These are phyloP conservation scores for Coelastrella sp. DNA, from an alignment of 139 green algal genomes.

Conservation along the genomic window DNA sequence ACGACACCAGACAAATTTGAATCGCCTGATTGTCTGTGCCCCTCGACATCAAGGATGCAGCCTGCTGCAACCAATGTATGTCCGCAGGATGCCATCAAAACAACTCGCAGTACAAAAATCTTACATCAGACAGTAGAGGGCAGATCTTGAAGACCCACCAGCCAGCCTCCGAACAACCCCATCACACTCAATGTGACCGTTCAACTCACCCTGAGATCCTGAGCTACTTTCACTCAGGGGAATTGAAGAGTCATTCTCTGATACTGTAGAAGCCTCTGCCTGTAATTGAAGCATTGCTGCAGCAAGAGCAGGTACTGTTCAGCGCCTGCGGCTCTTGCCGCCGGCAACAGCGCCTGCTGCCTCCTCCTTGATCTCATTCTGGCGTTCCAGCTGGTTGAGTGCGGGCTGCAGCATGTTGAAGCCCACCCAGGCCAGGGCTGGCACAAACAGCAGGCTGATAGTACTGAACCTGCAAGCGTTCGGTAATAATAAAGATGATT, in stretches of 20 bases:
- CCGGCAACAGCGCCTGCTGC: constrained; percentile 45
- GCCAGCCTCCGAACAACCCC: no score
- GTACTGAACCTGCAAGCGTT: constrained; percentile 54
- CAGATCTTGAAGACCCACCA: no score
- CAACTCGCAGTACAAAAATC: not conserved
- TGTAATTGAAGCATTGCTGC: no score
- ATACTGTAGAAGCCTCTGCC: not conserved
- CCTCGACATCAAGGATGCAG: no score
- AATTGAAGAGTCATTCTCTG: not conserved
- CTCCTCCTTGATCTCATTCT: constrained; percentile 62
- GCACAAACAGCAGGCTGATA: constrained; percentile 67
- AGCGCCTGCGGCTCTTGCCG: constrained; percentile 6
- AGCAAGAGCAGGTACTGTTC: not conserved
- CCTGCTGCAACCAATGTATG: no score
- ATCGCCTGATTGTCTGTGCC: no score
- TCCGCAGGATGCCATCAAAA: not conserved
- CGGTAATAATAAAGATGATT: no score
- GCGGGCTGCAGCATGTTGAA: constrained; percentile 80
- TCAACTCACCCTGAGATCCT: not conserved
- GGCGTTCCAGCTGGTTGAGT: constrained; percentile 75
- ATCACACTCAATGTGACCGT: no score
- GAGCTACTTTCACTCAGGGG: not conserved
- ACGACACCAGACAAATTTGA: no score
- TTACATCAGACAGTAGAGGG: not conserved
- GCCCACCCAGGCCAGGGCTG: constrained; percentile 78